Evolutionary conservation across 441 rosid genomes (phyloP).

Genomic region (Gossypium laxum): DNA sequence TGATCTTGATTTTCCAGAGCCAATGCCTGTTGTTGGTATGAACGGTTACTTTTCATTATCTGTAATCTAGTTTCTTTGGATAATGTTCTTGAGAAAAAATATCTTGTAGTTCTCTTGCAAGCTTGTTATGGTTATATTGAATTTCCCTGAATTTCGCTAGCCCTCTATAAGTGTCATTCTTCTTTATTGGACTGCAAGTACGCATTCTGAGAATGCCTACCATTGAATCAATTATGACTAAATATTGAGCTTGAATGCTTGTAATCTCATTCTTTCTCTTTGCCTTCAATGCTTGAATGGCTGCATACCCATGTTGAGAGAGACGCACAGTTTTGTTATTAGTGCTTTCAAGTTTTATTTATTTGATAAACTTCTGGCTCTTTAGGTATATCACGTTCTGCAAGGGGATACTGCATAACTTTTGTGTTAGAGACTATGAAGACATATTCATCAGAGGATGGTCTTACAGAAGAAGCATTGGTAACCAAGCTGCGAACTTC

Average conservation of each 20-base stretch:
- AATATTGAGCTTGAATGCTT: background rate
- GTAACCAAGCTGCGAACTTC: slow-evolving; percentile 86
- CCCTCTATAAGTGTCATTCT: background rate
- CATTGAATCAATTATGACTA: background rate
- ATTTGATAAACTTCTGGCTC: background rate
- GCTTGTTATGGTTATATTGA: background rate
- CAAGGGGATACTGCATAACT: slow-evolving; percentile 78
- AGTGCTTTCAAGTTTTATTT: slow-evolving; percentile 9
- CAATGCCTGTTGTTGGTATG: slow-evolving; percentile 95
- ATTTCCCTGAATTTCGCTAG: background rate
- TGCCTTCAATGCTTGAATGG: background rate
- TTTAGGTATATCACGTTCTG: slow-evolving; percentile 81
- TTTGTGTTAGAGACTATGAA: slow-evolving; percentile 89
- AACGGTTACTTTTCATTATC: background rate
- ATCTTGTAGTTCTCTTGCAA: background rate
- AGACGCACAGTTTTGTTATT: background rate
- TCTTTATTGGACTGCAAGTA: background rate
- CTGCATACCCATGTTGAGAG: background rate
- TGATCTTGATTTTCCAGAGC: slow-evolving; percentile 97
- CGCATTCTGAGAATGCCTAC: background rate
- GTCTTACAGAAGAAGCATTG: slow-evolving; percentile 90
- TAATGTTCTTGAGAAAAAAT: background rate
- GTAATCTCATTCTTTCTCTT: background rate
- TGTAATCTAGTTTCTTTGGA: background rate
- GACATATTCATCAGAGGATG: slow-evolving; percentile 81